Conservation (phyloP, 495 filamentous ascomycete genomes). For the Polyplosphaeria fusca region DNA sequence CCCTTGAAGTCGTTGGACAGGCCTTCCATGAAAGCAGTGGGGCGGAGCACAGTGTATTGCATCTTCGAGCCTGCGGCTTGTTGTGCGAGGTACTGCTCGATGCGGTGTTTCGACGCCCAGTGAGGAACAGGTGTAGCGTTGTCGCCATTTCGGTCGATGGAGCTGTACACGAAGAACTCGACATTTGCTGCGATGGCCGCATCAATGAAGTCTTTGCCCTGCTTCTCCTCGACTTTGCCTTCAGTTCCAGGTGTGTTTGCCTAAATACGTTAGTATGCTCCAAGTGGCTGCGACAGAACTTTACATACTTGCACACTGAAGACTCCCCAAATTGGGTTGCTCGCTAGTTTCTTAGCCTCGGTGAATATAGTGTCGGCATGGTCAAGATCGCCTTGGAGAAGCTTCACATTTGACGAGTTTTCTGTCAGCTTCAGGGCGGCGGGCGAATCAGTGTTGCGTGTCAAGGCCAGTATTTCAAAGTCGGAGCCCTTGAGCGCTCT, state of each 20-base stretch:
- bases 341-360: conserved; percentile 45
- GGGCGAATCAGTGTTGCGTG: conserved; percentile 56
- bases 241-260: conserved; percentile 47
- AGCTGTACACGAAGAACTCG: conserved; percentile 63
- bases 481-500: conserved; percentile 45
- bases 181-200: conserved; percentile 56
- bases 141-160: conserved; percentile 59
- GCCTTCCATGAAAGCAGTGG: conserved; percentile 66
- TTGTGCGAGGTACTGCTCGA: conserved; percentile 59
- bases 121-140: conserved; percentile 60
- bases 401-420: conserved; percentile 47
- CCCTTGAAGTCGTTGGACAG: conserved; percentile 55
- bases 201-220: conserved; percentile 62
- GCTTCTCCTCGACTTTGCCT: conserved; percentile 49
- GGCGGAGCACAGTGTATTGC: conserved; percentile 46
- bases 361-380: conserved; percentile 52
- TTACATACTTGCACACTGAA: conserved; percentile 54
- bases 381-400: conserved; percentile 57
- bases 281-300: too few species aligned
- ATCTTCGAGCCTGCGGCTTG: conserved; percentile 44
- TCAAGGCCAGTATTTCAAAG: conserved; percentile 66
- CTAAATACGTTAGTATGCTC: too few species aligned
- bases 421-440: conserved; percentile 51
- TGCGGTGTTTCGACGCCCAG: conserved; percentile 60
- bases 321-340: conserved; percentile 41